phyloP scores from a whole-genome alignment of 805 yeast genomes.

The Yamadazyma tumulicola region DNA sequence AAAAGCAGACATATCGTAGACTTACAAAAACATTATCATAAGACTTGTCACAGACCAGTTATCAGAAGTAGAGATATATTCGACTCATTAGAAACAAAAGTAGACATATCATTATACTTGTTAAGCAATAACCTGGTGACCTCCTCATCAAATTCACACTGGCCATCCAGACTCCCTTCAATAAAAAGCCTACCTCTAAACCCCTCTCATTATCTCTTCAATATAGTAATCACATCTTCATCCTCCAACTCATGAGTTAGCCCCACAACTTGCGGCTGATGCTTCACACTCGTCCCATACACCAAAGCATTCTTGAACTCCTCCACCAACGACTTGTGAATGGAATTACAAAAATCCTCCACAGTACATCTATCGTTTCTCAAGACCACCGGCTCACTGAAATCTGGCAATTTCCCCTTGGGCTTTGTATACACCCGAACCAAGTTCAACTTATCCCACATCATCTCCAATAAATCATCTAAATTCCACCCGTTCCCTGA shows the following conservation, averaged over 20 bases:
- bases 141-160: too few relatives aligned
- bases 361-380: constrained; percentile 79
- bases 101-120: too few relatives aligned
- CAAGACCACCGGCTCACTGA: constrained; percentile 89
- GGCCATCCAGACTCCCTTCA: neutral
- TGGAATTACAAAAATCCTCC: constrained; percentile 94
- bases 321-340: constrained; percentile 90
- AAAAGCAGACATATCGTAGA: too few relatives aligned
- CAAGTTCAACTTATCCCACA: constrained; percentile 91
- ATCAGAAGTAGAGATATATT: too few relatives aligned
- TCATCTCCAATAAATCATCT: constrained; percentile 87
- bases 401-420: constrained; percentile 91
- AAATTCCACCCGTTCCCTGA: constrained; percentile 96
- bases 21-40: too few relatives aligned
- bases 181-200: neutral
- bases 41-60: too few relatives aligned
- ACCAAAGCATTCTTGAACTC: constrained; percentile 93
- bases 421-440: constrained; percentile 98
- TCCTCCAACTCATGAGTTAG: constrained; percentile 79
- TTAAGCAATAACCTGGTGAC: too few relatives aligned
- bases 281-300: constrained; percentile 91
- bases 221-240: constrained; percentile 95
- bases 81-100: too few relatives aligned
- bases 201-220: constrained; percentile 59
- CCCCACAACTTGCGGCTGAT: constrained; percentile 96